Evolutionary conservation across 371 early-diverging fungal genomes (phyloP).

Genomic region (Capillidium heterosporum): DNA sequence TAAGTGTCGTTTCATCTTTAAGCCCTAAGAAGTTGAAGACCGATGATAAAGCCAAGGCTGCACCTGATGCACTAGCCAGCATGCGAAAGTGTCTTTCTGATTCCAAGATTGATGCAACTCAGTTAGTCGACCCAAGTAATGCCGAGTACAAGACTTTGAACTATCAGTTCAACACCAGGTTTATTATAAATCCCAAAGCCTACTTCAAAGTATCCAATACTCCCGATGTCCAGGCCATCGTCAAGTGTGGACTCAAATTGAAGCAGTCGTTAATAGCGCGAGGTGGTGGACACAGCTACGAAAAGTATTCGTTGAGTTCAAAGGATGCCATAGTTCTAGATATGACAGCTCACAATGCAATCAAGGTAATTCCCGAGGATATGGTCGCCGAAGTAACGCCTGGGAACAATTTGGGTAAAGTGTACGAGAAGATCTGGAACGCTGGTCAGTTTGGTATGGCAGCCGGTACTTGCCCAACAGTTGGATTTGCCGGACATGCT

Average conservation of each 20-base stretch:
- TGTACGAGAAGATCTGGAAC: slow-evolving; percentile 14
- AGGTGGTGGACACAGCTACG: slow-evolving; percentile 25
- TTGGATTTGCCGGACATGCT: slow-evolving; percentile 17
- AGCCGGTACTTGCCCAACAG: slow-evolving; percentile 18
- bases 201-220: too few relatives aligned
- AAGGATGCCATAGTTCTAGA: slow-evolving; percentile 16
- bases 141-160: too few relatives aligned
- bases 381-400: slow-evolving; percentile 11
- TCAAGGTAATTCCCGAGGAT: slow-evolving; percentile 7
- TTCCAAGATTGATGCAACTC: too few relatives aligned
- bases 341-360: slow-evolving; percentile 10
- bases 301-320: slow-evolving; percentile 14
- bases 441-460: slow-evolving; percentile 13
- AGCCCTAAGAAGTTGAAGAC: too few relatives aligned
- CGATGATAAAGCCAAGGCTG: too few relatives aligned
- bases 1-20: too few relatives aligned
- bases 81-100: too few relatives aligned
- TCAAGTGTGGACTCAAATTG: slow-evolving; percentile 5
- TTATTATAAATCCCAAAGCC: too few relatives aligned
- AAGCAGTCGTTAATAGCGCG: slow-evolving; percentile 1
- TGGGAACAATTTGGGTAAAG: slow-evolving; percentile 15
- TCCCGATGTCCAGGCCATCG: too few relatives aligned
- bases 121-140: too few relatives aligned
- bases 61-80: too few relatives aligned
- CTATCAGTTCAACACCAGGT: too few relatives aligned